Conservation (phyloP, 305 asterid genomes). For the Fraxinus sp. region DNA sequence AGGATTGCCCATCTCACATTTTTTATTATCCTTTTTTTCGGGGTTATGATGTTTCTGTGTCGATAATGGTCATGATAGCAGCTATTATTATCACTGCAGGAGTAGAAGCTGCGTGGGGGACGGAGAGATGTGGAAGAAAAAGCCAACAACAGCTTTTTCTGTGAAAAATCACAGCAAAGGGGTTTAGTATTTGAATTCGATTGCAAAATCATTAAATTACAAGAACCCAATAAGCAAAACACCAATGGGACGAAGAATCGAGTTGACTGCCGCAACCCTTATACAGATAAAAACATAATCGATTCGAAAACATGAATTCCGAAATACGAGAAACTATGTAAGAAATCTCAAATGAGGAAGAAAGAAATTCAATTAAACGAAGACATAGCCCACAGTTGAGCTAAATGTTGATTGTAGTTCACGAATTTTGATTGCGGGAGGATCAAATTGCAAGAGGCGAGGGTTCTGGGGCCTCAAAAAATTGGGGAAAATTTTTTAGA, state of each 20-base stretch:
- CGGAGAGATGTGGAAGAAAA: slow-evolving; percentile 14
- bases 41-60: slow-evolving; percentile 12
- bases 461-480: slow-evolving; percentile 13
- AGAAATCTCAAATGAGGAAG: not conserved
- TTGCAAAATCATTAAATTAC: slow-evolving; percentile 58
- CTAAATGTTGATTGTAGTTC: slow-evolving; percentile 29
- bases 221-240: slow-evolving; percentile 29
- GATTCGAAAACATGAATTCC: slow-evolving; percentile 35
- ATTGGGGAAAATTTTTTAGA: slow-evolving; percentile 18
- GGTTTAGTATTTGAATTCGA: slow-evolving; percentile 38
- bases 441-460: not conserved
- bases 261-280: not conserved
- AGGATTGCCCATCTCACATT: slow-evolving; percentile 47
- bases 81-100: slow-evolving; percentile 24
- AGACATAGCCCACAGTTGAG: not conserved
- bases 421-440: slow-evolving; percentile 27
- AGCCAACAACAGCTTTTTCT: slow-evolving; percentile 10
- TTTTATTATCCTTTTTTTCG: not conserved
- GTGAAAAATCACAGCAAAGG: slow-evolving; percentile 36
- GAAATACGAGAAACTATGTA: not conserved
- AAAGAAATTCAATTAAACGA: not conserved
- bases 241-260: slow-evolving; percentile 18
- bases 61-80: slow-evolving; percentile 15
- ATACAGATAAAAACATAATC: not conserved
- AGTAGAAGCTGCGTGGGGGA: slow-evolving; percentile 27